Percentiles rank a stretch among this genome's conserved stretches.
Conservation (phyloP, 257 asterid genomes). For the Ilex aquifolium region DNA sequence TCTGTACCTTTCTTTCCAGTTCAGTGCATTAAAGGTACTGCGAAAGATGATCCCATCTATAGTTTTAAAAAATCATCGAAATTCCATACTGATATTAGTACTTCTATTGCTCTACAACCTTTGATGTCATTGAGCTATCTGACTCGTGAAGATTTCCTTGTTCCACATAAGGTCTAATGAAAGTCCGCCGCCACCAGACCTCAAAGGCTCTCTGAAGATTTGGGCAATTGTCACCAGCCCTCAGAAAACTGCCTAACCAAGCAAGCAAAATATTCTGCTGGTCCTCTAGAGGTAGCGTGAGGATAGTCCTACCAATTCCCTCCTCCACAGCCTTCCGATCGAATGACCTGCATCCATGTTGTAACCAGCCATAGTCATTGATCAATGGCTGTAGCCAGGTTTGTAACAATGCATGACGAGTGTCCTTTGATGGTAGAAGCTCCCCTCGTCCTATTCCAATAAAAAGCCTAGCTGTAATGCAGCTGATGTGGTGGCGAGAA, state of each 20-base stretch:
- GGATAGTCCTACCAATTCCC: slow-evolving; percentile 82
- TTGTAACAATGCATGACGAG: slow-evolving; percentile 50
- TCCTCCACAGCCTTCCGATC: slow-evolving; percentile 85
- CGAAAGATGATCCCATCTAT: neutral
- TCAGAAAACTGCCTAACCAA: slow-evolving; percentile 77
- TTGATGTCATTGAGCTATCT: slow-evolving; percentile 16
- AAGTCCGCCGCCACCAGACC: slow-evolving; percentile 98
- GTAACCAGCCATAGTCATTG: slow-evolving; percentile 79
- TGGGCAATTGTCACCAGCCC: slow-evolving; percentile 82
- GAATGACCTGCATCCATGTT: slow-evolving; percentile 71
- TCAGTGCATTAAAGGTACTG: too few species aligned
- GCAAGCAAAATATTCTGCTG: slow-evolving; percentile 69
- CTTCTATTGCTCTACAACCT: slow-evolving; percentile 25
- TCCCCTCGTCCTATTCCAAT: slow-evolving; percentile 92
- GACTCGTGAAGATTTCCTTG: slow-evolving; percentile 20
- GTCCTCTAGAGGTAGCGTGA: slow-evolving; percentile 86
- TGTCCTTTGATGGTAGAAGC: slow-evolving; percentile 73
- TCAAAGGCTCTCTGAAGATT: slow-evolving; percentile 86
- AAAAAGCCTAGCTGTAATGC: slow-evolving; percentile 60
- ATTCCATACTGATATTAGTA: neutral
- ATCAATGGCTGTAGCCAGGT: slow-evolving; percentile 88
- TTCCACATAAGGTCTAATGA: slow-evolving; percentile 58
- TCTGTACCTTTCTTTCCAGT: too few species aligned
- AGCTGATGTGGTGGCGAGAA: slow-evolving; percentile 66
- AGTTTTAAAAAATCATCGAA: neutral